Evolutionary conservation across 106 monocot species (phyloP), one percentile per base, ranked within the genome.

Genomic region (Dendrobium nobile): DNA sequence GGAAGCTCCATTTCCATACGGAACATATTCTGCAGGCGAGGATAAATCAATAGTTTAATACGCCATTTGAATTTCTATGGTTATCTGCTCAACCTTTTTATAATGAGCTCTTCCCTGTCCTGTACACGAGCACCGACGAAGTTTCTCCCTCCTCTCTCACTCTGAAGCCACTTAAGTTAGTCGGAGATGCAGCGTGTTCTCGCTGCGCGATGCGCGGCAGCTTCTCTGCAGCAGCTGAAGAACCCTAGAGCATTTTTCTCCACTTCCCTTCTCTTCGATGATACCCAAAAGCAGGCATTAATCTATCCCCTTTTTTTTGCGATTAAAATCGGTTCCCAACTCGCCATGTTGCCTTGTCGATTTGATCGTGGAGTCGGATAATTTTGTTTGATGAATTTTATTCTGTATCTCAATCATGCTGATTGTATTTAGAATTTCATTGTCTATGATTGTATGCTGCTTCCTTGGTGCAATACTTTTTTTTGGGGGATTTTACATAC

Each of bases 221-320:
- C 72, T 44, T 5, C 74, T 6, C 42, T 86, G 20, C 64, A 11
- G 41, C 72, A 54, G 41, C 82, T 4, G 51, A 76, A 47, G 42
- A 31, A 33, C 79, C 76, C 58, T 48, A 77, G 27, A 64, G 82
- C 86, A 73, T 54, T 7, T 43, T 85, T 91, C 83, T 87, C 88
- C 68, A 85, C 87, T 22, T 91, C 88, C 18, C 85, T 91, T 40
- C 87, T 91, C 54, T 89, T 88, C 81, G 91, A 91, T 77, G 91
- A 91, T 19, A 89, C 91, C 5, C 88, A 91, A 77, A 81, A 79
- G 24, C 88, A 91, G 90, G 90, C 80, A 67, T 54, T 61, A 5
- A 2, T 76, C 18, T 31, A 15, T 70, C 15, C 70, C 37, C 37
- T 16, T 37, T 70, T 33, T 70, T 70, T 65, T 13, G 70, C 37